Evolutionary conservation across 2,329 filamentous ascomycete species (phyloP).

Genomic region (Colletotrichum higginsianum): DNA sequence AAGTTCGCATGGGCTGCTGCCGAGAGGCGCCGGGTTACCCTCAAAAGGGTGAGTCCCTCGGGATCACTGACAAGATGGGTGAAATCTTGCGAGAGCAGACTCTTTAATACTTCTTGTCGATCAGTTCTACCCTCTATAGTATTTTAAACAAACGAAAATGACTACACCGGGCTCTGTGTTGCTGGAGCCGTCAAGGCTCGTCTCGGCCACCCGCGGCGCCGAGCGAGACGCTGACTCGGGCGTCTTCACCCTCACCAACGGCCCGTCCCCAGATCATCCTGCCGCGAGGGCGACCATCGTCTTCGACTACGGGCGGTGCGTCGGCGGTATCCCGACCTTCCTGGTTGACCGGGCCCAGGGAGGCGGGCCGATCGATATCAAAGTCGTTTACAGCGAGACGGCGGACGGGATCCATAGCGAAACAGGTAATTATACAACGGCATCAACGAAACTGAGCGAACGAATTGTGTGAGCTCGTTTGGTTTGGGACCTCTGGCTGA

Average conservation of each 20-base stretch:
- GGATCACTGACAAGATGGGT: background rate
- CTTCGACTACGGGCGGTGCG: conserved; percentile 31
- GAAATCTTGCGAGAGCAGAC: background rate
- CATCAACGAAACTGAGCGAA: too few relatives aligned
- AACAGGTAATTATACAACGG: background rate
- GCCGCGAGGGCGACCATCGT: conserved; percentile 3
- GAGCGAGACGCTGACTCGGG: conserved; percentile 3
- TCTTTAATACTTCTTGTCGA: background rate
- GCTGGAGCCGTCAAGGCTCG: background rate
- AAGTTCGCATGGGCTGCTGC: background rate
- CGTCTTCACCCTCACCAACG: conserved; percentile 7
- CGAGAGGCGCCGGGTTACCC: background rate
- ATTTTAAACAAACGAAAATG: background rate
- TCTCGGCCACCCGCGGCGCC: background rate
- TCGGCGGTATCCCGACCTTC: conserved; percentile 17
- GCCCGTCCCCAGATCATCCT: background rate
- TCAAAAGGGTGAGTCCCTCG: background rate
- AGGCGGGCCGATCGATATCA: background rate
- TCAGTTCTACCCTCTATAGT: background rate
- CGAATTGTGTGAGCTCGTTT: background rate
- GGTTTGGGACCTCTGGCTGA: background rate
- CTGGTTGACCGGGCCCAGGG: background rate
- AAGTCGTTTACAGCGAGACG: conserved; percentile 24
- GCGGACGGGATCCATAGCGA: conserved; percentile 21
- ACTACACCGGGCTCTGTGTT: background rate